phyloP scores from a whole-genome alignment of 2,329 filamentous ascomycete genomes.

The Hypoxylon sp. region DNA sequence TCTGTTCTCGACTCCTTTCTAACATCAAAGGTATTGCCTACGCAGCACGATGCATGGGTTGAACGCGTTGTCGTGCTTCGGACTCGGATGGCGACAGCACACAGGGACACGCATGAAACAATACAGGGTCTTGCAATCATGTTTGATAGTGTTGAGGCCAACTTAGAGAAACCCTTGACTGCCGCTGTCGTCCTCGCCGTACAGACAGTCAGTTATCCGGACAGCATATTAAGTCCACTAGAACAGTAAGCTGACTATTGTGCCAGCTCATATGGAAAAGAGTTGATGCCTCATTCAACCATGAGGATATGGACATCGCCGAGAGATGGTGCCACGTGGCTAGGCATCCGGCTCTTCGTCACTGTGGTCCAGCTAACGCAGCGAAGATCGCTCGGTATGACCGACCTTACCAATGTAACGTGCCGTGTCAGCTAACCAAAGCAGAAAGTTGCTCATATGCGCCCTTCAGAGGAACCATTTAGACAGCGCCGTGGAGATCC shows the following conservation, averaged over 20 bases:
- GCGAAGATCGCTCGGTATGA: constrained; percentile 71
- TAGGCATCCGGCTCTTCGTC: constrained; percentile 70
- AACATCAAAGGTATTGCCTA: constrained; percentile 59
- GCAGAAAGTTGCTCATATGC: constrained; percentile 77
- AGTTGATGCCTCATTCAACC: constrained; percentile 65
- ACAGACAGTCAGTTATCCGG: constrained; percentile 64
- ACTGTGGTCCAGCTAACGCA: constrained; percentile 70
- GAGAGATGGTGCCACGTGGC: constrained; percentile 77
- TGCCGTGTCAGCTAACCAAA: constrained; percentile 31
- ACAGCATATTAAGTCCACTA: neutral
- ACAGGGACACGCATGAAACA: constrained; percentile 48
- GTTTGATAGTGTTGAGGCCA: constrained; percentile 51
- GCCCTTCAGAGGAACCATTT: constrained; percentile 66
- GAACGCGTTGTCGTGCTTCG: constrained; percentile 74
- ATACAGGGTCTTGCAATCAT: constrained; percentile 40
- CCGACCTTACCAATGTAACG: neutral
- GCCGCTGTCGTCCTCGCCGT: constrained; percentile 70
- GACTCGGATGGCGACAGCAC: constrained; percentile 68
- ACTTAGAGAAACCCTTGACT: constrained; percentile 58
- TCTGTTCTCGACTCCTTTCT: constrained; percentile 71
- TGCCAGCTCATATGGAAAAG: constrained; percentile 84
- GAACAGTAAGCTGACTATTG: constrained; percentile 6
- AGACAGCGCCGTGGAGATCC: constrained; percentile 61
- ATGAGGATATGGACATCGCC: constrained; percentile 61
- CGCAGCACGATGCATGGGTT: constrained; percentile 64